phyloP scores from a whole-genome alignment of 306 rosid genomes.

The Medicago lupulina region DNA sequence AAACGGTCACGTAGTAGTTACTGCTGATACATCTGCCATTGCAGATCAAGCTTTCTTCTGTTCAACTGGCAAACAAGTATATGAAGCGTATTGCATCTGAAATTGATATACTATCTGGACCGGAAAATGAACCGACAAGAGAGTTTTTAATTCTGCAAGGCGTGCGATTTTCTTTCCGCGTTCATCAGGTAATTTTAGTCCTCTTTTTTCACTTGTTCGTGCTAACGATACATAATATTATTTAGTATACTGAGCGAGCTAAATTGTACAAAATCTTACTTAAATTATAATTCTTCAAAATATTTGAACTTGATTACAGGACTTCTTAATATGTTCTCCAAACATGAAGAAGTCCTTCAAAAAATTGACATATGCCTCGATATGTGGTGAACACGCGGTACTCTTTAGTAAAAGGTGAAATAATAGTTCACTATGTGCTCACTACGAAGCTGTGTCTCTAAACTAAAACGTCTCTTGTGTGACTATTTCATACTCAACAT shows the following conservation, averaged over 20 bases:
- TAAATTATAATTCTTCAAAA: too few relatives aligned
- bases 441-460: not conserved
- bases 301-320: not conserved
- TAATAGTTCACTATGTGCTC: too few relatives aligned
- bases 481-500: not conserved
- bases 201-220: not conserved
- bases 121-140: conserved; percentile 79
- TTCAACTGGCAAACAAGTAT: conserved; percentile 85
- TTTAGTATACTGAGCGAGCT: too few relatives aligned
- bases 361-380: conserved; percentile 1
- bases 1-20: conserved; percentile 17
- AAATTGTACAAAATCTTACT: too few relatives aligned
- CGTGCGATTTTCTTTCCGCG: conserved; percentile 88
- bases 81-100: conserved; percentile 89
- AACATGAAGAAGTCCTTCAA: not conserved
- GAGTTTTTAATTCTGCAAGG: conserved; percentile 87
- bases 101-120: conserved; percentile 71
- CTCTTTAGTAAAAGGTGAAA: too few relatives aligned
- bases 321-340: not conserved
- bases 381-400: not conserved
- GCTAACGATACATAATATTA: not conserved
- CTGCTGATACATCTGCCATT: conserved; percentile 12
- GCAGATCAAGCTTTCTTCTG: conserved; percentile 94
- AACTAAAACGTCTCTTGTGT: not conserved
- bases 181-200: conserved; percentile 75